Conservation (phyloP, 1,284 basidiomycete species). For the Papiliotrema flavescens region DNA sequence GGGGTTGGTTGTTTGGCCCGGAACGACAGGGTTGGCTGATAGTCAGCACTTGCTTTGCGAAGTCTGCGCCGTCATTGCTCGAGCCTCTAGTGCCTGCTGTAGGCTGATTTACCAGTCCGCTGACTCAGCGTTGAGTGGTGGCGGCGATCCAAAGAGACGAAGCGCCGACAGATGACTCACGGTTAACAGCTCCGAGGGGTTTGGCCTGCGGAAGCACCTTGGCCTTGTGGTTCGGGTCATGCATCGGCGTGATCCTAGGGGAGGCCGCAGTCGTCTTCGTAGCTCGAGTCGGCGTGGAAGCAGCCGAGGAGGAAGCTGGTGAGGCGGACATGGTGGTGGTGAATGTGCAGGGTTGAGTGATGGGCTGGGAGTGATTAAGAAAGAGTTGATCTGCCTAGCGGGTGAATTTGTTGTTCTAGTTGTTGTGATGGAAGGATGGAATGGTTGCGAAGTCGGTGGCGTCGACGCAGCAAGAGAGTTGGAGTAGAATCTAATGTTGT, state of each 20-base stretch:
- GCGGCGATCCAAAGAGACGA: too few relatives aligned
- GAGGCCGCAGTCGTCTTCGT: constrained; percentile 15
- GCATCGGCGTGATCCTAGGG: constrained; percentile 64
- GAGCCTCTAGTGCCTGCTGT: background rate
- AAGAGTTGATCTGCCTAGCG: too few relatives aligned
- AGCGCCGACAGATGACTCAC: constrained; percentile 26
- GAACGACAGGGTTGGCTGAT: constrained; percentile 44
- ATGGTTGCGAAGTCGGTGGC: too few relatives aligned
- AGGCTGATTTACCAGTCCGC: background rate
- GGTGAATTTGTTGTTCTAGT: too few relatives aligned
- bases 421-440: too few relatives aligned
- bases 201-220: constrained; percentile 72
- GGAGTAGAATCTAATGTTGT: too few relatives aligned
- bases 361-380: background rate
- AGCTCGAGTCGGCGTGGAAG: constrained; percentile 21
- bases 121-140: too few relatives aligned
- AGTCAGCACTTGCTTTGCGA: background rate
- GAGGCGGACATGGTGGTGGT: background rate
- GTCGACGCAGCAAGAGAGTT: too few relatives aligned
- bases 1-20: constrained; percentile 40
- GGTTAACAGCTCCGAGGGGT: constrained; percentile 64
- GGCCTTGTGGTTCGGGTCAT: constrained; percentile 75
- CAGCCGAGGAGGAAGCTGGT: background rate
- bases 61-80: too few relatives aligned
- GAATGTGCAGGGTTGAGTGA: background rate